phyloP scores from a whole-genome alignment of 179 eudicot species.

The Pouteria campechiana region DNA sequence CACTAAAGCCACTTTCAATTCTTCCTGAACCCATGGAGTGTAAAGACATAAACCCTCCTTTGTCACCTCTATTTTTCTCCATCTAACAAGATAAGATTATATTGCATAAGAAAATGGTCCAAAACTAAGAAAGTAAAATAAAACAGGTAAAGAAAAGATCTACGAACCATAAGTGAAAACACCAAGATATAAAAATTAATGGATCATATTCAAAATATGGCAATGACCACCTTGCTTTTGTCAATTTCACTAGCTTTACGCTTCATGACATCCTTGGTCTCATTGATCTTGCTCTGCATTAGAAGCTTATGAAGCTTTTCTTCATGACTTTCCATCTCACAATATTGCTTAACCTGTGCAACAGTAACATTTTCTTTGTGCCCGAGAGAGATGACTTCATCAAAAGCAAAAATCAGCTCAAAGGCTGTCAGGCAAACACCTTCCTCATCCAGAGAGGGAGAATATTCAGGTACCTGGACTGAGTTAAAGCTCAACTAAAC shows the following conservation, averaged over 20 bases:
- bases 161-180: too few species aligned
- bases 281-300: conserved; percentile 81
- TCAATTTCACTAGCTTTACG: conserved; percentile 95
- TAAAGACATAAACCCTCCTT: conserved; percentile 56
- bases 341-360: conserved; percentile 92
- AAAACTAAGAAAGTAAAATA: too few species aligned
- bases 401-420: conserved; percentile 90
- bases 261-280: conserved; percentile 95
- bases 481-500: too few species aligned
- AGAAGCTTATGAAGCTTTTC: conserved; percentile 93
- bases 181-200: too few species aligned
- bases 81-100: conserved; percentile 49
- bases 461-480: conserved; percentile 79
- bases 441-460: conserved; percentile 79
- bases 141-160: too few species aligned
- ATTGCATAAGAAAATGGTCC: too few species aligned
- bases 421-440: conserved; percentile 78
- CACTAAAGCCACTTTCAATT: conserved; percentile 54
- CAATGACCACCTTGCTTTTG: conserved; percentile 94
- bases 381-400: conserved; percentile 83
- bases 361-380: conserved; percentile 83
- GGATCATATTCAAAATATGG: too few species aligned
- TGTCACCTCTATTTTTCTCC: conserved; percentile 63
- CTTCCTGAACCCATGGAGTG: conserved; percentile 74
- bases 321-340: conserved; percentile 99